Percentiles rank a stretch among this genome's conserved stretches.
Conservation (phyloP, 2,329 filamentous ascomycete species). For the Sclerotiophoma versabilis region DNA sequence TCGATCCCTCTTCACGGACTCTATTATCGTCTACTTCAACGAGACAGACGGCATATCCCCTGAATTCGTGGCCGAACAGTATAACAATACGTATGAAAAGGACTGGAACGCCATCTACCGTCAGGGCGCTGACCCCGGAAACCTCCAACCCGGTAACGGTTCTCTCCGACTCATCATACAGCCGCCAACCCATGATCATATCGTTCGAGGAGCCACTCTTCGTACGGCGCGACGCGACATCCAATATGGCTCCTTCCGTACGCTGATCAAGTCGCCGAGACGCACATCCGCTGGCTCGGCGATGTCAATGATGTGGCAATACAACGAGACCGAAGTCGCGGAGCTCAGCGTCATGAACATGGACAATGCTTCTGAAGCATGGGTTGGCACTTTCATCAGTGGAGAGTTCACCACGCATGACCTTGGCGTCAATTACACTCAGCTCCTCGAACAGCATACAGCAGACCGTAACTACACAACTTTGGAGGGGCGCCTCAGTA, state of each 20-base stretch:
- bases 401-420: conserved; percentile 49
- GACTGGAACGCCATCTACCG: conserved; percentile 57
- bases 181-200: conserved; percentile 44
- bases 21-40: conserved; percentile 60
- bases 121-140: conserved; percentile 52
- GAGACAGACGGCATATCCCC: conserved; percentile 50
- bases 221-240: conserved; percentile 56
- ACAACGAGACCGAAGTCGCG: conserved; percentile 54
- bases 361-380: conserved; percentile 48
- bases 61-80: conserved; percentile 52
- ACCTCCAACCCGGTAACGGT: conserved; percentile 48
- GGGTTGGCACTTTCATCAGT: conserved; percentile 50
- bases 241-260: conserved; percentile 57
- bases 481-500: conserved; percentile 36
- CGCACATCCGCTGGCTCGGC: conserved; percentile 50
- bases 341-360: conserved; percentile 57
- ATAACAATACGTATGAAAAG: conserved; percentile 54
- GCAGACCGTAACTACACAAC: conserved; percentile 50
- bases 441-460: conserved; percentile 34
- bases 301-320: conserved; percentile 55
- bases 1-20: conserved; percentile 55
- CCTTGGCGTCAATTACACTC: conserved; percentile 53
- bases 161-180: conserved; percentile 48
- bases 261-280: conserved; percentile 52
- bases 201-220: conserved; percentile 55